Base-by-base conservation (phyloP, 2,329 filamentous ascomycete genomes). In the Phialophora verrucosa region DNA sequence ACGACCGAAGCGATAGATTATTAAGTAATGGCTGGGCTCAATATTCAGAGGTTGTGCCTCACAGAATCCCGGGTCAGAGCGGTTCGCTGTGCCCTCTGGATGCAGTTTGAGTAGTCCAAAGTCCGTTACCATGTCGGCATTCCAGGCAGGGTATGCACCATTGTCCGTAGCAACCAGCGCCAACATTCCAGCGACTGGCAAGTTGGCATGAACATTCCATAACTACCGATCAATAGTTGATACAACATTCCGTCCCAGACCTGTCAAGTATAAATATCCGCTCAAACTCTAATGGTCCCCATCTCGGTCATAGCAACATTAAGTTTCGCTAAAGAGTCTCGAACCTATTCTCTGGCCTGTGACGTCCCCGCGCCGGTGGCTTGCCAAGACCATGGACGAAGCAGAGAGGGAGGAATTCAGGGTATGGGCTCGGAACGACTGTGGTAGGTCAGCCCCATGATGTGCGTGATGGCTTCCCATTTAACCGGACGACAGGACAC, bases 321-420 rank as follows among this genome's bases (percentile, higher is more conserved):
- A 35, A 35, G 32, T 4, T 35, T n/a, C 44, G 23, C 17, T 27
- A 27, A 27, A 27, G 27, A 2, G 0, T 23, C 44, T 23, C 44
- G n/a, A 49, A 49, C n/a, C 14, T 2, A 49, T 49, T 23, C 23
- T 20, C 17, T n/a, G 44, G 10, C 23, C n/a, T 17, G 32, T 35
- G 32, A 32, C 31, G 31, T 10, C 20, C 20, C 44, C 2, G 20
- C 44, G 20, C 20, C 44, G 14, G 44, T 25, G 20, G 25, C 25
- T 23, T 11, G 49, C 49, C 49, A 7, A 51, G 20, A 51, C 20
- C 49, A 51, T 51, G 49, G 49, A 51, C 8, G 49, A 51, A 51
- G 49, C 49, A 25, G 49, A 51, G 25, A 51, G 25, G 49, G 49
- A 51, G 25, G 49, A 51, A 4, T 51, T 51, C 49, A 51, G 49